Conservation (phyloP, 2,329 filamentous ascomycete genomes). For the Xylariales sp. region DNA sequence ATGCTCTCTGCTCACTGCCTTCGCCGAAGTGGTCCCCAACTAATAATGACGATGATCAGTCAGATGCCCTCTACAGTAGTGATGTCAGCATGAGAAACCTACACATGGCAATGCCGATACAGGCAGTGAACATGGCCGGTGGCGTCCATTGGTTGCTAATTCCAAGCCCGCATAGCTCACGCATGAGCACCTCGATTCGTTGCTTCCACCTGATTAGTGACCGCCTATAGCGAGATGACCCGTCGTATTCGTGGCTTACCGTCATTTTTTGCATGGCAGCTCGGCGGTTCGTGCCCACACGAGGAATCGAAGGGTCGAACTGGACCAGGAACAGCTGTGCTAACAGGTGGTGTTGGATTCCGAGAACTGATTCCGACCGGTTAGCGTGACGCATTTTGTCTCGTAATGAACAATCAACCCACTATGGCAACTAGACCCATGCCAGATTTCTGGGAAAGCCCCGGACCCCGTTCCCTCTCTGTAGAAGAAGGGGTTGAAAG, state of each 20-base stretch:
- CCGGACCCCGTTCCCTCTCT: constrained; percentile 52
- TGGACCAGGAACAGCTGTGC: constrained; percentile 67
- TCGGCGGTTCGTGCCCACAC: constrained; percentile 56
- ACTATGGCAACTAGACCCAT: constrained; percentile 67
- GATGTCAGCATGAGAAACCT: constrained; percentile 25
- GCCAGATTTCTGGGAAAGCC: constrained; percentile 69
- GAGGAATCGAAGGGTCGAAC: constrained; percentile 65
- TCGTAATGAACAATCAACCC: constrained; percentile 35
- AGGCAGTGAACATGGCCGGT: constrained; percentile 67
- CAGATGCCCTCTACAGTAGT: neutral
- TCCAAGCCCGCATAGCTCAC: constrained; percentile 69
- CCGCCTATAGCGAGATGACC: constrained; percentile 6
- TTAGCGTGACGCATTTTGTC: constrained; percentile 7
- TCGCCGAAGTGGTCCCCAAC: constrained; percentile 63
- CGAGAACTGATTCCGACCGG: constrained; percentile 59
- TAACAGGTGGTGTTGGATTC: constrained; percentile 69
- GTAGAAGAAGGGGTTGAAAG: constrained; percentile 67
- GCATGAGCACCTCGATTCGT: constrained; percentile 60
- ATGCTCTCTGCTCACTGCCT: constrained; percentile 58
- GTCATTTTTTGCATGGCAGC: constrained; percentile 55
- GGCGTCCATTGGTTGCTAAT: constrained; percentile 66
- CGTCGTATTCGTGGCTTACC: constrained; percentile 45
- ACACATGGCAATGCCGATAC: constrained; percentile 67
- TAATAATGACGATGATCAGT: constrained; percentile 33
- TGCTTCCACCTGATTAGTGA: constrained; percentile 49